Evolutionary conservation across 768 basidiomycete genomes (phyloP).

Genomic region (Mycena maculata): DNA sequence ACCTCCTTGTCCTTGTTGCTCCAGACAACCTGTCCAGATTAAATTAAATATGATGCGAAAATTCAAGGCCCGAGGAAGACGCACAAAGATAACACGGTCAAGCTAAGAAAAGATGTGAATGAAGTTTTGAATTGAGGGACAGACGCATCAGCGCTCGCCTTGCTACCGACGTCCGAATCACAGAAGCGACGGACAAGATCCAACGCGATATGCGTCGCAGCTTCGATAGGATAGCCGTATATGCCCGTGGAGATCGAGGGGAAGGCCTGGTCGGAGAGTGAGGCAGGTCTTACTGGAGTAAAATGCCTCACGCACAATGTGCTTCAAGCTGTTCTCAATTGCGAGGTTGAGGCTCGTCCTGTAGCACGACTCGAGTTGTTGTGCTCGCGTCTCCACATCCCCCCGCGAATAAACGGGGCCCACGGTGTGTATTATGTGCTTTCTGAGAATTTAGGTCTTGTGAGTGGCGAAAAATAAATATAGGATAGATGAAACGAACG

Average conservation of each 20-base stretch:
- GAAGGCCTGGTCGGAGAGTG: slow-evolving; percentile 66
- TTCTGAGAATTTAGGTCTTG: slow-evolving; percentile 51
- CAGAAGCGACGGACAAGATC: slow-evolving; percentile 65
- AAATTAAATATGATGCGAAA: too few relatives aligned
- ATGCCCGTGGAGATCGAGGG: slow-evolving; percentile 84
- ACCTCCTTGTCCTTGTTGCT: slow-evolving; percentile 69
- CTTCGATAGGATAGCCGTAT: slow-evolving; percentile 81
- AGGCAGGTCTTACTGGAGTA: not conserved
- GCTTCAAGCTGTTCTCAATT: slow-evolving; percentile 65
- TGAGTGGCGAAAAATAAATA: not conserved
- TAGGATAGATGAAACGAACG: slow-evolving; percentile 61
- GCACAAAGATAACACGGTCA: slow-evolving; percentile 76
- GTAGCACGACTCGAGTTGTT: slow-evolving; percentile 77
- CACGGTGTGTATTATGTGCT: slow-evolving; percentile 83
- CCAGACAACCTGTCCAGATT: slow-evolving; percentile 62
- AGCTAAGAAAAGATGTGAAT: slow-evolving; percentile 51
- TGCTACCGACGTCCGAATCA: slow-evolving; percentile 62
- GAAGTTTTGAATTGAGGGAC: not conserved
- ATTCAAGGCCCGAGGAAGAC: too few relatives aligned
- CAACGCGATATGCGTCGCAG: slow-evolving; percentile 79
- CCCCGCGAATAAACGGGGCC: slow-evolving; percentile 72
- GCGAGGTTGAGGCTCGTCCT: slow-evolving; percentile 71
- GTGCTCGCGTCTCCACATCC: slow-evolving; percentile 57
- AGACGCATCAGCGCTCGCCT: slow-evolving; percentile 50
- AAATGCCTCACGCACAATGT: slow-evolving; percentile 64